phyloP scores from a whole-genome alignment of 2,329 filamentous ascomycete genomes.

The Colletotrichum sp. region DNA sequence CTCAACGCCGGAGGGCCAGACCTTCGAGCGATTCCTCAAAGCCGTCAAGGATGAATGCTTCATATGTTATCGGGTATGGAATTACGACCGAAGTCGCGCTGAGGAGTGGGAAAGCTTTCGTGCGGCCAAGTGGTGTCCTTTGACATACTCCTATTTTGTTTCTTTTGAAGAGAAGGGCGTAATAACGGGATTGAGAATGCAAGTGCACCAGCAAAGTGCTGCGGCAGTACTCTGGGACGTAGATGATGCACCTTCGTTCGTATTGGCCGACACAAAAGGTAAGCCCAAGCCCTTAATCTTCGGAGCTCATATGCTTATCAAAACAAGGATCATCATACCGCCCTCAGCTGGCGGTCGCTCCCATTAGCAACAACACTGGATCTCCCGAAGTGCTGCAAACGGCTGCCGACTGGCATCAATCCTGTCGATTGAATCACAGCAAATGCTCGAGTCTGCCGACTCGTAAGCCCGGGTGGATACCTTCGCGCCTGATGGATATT shows the following conservation, averaged over 20 bases:
- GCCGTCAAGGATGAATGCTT: not conserved
- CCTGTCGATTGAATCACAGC: not conserved
- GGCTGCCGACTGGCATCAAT: not conserved
- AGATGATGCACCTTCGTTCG: fast-evolving
- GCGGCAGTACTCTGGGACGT: not conserved
- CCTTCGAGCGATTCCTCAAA: not conserved
- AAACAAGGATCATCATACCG: not conserved
- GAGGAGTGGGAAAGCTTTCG: not conserved
- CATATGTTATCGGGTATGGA: not conserved
- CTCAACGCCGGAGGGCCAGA: not conserved
- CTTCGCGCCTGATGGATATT: not conserved
- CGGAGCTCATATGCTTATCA: not conserved
- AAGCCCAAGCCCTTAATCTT: not conserved
- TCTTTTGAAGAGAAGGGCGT: fast-evolving
- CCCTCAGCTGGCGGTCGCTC: not conserved
- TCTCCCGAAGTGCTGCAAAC: not conserved
- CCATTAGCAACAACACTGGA: not conserved
- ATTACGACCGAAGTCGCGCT: not conserved
- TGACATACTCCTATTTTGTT: not conserved
- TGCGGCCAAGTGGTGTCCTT: not conserved
- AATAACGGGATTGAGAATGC: fast-evolving
- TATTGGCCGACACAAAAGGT: fast-evolving
- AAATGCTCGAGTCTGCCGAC: not conserved
- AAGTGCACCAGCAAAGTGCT: not conserved
- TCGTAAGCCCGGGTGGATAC: not conserved